These are phyloP conservation scores for Yamagishiella unicocca DNA, from an alignment of 139 green algal species.

Conservation along the genomic window DNA sequence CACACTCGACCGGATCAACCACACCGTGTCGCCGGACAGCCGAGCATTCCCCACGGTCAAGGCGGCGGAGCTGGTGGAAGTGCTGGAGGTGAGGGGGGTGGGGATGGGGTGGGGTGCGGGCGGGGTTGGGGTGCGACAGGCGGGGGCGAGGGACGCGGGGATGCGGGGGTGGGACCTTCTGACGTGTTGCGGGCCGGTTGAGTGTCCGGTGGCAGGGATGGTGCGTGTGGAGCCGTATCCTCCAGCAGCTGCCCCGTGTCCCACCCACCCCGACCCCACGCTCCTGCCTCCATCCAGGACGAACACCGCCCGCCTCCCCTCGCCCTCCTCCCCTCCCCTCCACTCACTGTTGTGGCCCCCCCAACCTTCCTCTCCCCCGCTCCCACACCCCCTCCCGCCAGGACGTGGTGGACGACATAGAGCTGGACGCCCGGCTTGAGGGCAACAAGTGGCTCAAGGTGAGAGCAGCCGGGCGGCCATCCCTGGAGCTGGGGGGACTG, in stretches of 20 bases:
- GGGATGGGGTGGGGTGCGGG: neutral
- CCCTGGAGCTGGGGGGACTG: neutral
- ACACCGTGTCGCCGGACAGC: slow-evolving; percentile 52
- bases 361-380: neutral
- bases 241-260: too few species aligned
- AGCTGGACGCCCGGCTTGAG: slow-evolving; percentile 16
- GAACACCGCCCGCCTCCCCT: neutral
- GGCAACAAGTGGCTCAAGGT: slow-evolving; percentile 41
- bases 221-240: too few species aligned
- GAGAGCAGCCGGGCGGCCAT: neutral
- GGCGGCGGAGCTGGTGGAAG: slow-evolving; percentile 37
- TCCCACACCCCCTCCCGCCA: neutral
- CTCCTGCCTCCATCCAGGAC: too few species aligned
- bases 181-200: neutral
- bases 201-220: too few species aligned
- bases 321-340: neutral
- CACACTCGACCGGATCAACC: slow-evolving; percentile 34
- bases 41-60: slow-evolving; percentile 45
- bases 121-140: neutral
- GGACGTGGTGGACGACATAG: slow-evolving; percentile 55
- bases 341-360: neutral
- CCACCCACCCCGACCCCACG: too few species aligned
- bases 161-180: neutral
- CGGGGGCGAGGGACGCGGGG: neutral
- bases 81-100: slow-evolving; percentile 4